phyloP scores from a whole-genome alignment of 2,329 filamentous ascomycete genomes.

The Cordyceps pruinosa region DNA sequence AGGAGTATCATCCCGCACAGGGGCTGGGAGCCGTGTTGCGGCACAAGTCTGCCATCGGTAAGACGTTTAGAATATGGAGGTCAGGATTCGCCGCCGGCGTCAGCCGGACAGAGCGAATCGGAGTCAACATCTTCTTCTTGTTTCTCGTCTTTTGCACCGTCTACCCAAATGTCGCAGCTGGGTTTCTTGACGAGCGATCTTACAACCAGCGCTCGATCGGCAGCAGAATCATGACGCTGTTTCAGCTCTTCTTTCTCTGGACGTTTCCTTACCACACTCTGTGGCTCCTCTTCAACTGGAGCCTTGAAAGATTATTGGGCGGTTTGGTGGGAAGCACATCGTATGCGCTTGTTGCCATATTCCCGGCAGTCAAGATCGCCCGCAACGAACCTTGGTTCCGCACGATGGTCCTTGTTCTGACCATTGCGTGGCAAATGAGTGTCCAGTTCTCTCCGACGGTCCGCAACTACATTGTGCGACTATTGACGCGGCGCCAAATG shows the following conservation, averaged over 20 bases:
- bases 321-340: constrained; percentile 16
- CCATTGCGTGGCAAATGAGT: constrained; percentile 15
- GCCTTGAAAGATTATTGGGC: constrained; percentile 16
- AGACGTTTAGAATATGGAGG: constrained; percentile 16
- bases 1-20: constrained; percentile 11
- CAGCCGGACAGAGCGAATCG: constrained; percentile 11
- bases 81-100: constrained; percentile 12
- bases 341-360: constrained; percentile 15
- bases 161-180: constrained; percentile 16
- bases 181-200: constrained; percentile 16
- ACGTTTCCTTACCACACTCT: constrained; percentile 14
- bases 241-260: constrained; percentile 16
- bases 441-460: constrained; percentile 15
- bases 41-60: constrained; percentile 8
- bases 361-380: constrained; percentile 10
- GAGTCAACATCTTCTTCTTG: constrained; percentile 16
- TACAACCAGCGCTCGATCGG: constrained; percentile 18
- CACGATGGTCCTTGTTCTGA: constrained; percentile 15
- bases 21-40: constrained; percentile 8
- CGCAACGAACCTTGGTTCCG: constrained; percentile 15
- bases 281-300: constrained; percentile 18
- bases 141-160: constrained; percentile 15
- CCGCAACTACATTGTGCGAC: constrained; percentile 12
- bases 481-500: constrained; percentile 14
- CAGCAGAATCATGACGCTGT: constrained; percentile 14